These are phyloP conservation scores for Polygonum maritimum DNA, from an alignment of 148 eudicot species.

Conservation along the genomic window DNA sequence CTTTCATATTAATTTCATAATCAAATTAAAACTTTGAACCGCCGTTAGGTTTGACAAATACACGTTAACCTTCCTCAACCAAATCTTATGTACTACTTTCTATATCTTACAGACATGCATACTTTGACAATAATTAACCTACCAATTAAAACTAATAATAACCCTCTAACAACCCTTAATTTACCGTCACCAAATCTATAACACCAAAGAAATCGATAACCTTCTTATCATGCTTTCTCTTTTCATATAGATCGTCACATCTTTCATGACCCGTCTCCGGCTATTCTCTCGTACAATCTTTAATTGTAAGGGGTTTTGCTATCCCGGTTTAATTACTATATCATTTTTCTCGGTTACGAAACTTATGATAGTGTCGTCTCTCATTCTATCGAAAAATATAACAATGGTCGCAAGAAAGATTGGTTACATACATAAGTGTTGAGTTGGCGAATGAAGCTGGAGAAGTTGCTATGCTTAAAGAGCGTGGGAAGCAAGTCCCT, in stretches of 20 bases:
- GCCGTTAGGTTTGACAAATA: conserved; percentile 8
- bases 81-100: not conserved
- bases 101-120: not conserved
- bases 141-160: not conserved
- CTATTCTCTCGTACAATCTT: too few relatives aligned
- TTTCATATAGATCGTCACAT: too few relatives aligned
- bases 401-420: not conserved
- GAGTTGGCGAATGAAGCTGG: conserved; percentile 94
- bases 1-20: not conserved
- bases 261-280: too few relatives aligned
- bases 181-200: not conserved
- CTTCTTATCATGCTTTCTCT: too few relatives aligned
- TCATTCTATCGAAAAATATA: too few relatives aligned
- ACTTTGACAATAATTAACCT: not conserved
- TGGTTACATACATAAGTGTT: conserved; percentile 64
- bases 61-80: not conserved
- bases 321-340: too few relatives aligned
- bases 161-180: not conserved
- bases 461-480: conserved; percentile 96
- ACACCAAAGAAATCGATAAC: not conserved
- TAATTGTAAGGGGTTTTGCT: too few relatives aligned
- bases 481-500: conserved; percentile 79
- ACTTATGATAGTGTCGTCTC: too few relatives aligned
- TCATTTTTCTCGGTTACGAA: too few relatives aligned
- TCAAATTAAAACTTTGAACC: not conserved